Base-by-base conservation (phyloP, 805 yeast genomes). In the Cyberlindnera euphorbiiphila region DNA sequence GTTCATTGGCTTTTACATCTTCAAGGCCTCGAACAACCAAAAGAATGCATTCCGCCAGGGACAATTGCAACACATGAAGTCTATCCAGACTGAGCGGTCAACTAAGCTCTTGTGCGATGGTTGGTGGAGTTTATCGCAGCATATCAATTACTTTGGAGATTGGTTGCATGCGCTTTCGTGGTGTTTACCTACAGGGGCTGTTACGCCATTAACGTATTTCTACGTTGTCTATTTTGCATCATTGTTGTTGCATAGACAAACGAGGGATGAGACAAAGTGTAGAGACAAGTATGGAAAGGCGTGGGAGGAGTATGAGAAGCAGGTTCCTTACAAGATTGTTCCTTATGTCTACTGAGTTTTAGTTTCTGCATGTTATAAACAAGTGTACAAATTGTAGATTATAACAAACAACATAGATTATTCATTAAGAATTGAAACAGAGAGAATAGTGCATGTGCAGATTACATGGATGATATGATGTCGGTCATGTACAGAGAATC, bases 91-190 rank as follows among this genome's bases (percentile, higher is more conserved):
- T 0, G 66, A 72, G 21, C 76, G 83, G 12, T 95, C 95, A 1
- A 81, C 95, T 18, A 84, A 76, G 54, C 71, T 93, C 46, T 65
- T 93, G 30, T 74, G 79, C 37, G 93, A 87, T 53, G 96, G 98
- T 3, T 93, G 98, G 98, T 93, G 98, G 98, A 84, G 83, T 2
- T 60, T 69, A 14, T 79, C 95, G 6, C 95, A 95, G 49, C 98
- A 93, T 60, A 87, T 86, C 56, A 93, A 93, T 58, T 93, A 93
- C 62, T 72, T 89, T 41, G 98, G 98, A 29, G 98, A 93, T 65
- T 87, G 96, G 89, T 58, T 93, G 28, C 80, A 88, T 54, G 86
- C 96, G 0, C 70, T 85, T 67, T 78, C 94, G 30, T 91, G 96
- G 95, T 87, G 96, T 60, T 67, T 93, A 46, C 81, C 95, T 9